Evolutionary conservation across 352 stramenopile species (phyloP), one percentile per base, ranked within the genome.

Genomic region (Phytopythium mirpurense): DNA sequence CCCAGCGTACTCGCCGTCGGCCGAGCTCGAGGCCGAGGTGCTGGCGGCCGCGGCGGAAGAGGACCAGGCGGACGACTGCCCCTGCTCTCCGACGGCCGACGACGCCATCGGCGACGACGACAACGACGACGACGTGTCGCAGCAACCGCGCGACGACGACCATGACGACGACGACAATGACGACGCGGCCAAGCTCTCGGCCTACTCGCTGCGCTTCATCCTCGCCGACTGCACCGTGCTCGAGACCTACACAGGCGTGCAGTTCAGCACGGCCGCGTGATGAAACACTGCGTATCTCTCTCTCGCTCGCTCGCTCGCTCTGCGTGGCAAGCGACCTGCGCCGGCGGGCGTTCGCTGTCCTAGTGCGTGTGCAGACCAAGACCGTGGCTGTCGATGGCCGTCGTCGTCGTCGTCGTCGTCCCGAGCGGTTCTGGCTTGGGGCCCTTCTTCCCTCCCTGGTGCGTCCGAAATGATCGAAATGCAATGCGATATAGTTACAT

Each of bases 161-260:
- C n/a, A n/a, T n/a, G n/a, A n/a, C n/a, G n/a, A n/a, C n/a, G n/a
- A n/a, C n/a, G n/a, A n/a, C n/a, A n/a, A n/a, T n/a, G n/a, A 62
- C 38, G 54, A 54, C 16, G 16, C 45, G 24, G 29, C 18, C 18
- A 41, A 24, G 26, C 59, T 90, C n/a, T 90, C 80, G 27, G 80
- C 80, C 31, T 88, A 87, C 68, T 90, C 80, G 60, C 65, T 90
- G 55, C 80, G 80, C 49, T 90, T 90, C 64, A 90, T 90, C 56
- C 69, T 90, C 46, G 70, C 71, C 43, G 80, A 90, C 60, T 83
- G 67, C 43, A 86, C 77, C 24, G 83, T 90, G 49, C 76, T 90
- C 37, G 80, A 90, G 63, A 79, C 73, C 23, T 62, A 73, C 47
- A 82, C 73, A 8, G 73, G 73, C 24, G 59, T 79, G 21, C 73